These are phyloP conservation scores for Thielaviopsis ethacetica DNA, from an alignment of 2,329 filamentous ascomycete genomes.

Conservation along the genomic window DNA sequence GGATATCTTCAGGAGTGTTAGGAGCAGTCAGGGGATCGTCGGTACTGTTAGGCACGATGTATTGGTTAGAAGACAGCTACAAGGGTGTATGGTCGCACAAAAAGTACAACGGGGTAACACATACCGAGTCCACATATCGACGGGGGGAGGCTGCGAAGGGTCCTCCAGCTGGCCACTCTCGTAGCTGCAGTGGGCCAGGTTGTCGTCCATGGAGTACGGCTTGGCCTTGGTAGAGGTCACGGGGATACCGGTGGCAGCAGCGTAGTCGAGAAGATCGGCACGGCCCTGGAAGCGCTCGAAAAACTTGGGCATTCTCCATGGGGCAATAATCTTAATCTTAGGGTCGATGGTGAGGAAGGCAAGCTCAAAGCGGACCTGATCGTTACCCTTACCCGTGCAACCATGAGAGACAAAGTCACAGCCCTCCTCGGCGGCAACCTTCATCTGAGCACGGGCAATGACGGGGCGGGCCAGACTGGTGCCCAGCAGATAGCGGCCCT, in stretches of 20 bases:
- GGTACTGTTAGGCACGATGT: slow-evolving; percentile 17
- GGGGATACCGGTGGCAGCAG: slow-evolving; percentile 48
- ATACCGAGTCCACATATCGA: slow-evolving; percentile 50
- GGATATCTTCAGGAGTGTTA: slow-evolving; percentile 46
- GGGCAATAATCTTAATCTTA: slow-evolving; percentile 55
- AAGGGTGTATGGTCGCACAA: no score
- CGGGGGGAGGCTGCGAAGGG: slow-evolving; percentile 39
- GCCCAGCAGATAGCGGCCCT: slow-evolving; percentile 32
- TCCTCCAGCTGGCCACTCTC: slow-evolving; percentile 60
- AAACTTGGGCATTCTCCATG: slow-evolving; percentile 55
- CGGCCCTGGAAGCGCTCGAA: slow-evolving; percentile 55
- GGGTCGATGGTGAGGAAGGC: slow-evolving; percentile 35
- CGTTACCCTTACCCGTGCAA: slow-evolving; percentile 42
- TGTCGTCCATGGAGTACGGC: slow-evolving; percentile 50
- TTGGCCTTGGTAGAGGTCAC: slow-evolving; percentile 58
- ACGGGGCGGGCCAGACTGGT: slow-evolving; percentile 46
- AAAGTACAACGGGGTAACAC: background rate
- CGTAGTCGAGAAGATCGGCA: slow-evolving; percentile 57
- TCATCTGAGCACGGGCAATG: slow-evolving; percentile 46
- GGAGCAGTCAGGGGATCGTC: slow-evolving; percentile 46
- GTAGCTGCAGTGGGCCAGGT: slow-evolving; percentile 62
- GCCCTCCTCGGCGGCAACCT: slow-evolving; percentile 20
- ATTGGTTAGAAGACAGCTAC: slow-evolving; percentile 7
- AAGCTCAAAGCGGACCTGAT: slow-evolving; percentile 24
- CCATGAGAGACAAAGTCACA: slow-evolving; percentile 18